A percentile compares a stretch with the other conserved stretches of the same genome.
Evolutionary conservation across 306 rosid genomes (phyloP).

Genomic region (Cajanus cajan): DNA sequence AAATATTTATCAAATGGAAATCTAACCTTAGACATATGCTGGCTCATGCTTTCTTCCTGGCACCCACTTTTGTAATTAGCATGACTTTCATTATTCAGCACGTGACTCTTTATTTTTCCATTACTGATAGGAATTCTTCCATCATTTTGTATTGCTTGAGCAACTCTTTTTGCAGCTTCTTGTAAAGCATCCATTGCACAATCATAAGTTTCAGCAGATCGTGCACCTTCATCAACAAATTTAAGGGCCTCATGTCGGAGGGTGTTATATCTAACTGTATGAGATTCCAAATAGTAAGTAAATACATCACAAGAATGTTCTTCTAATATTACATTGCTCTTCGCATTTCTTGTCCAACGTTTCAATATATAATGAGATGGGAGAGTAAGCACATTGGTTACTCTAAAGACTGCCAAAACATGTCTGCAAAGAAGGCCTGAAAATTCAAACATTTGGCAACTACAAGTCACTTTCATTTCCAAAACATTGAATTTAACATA

Average conservation of each 20-base stretch:
- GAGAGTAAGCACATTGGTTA: conserved; percentile 94
- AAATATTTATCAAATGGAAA: conserved; percentile 20
- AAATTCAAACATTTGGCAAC: conserved; percentile 99
- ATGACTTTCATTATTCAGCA: conserved; percentile 45
- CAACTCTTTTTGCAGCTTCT: conserved; percentile 71
- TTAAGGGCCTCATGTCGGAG: conserved; percentile 84
- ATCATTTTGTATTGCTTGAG: conserved; percentile 52
- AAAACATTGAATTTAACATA: conserved; percentile 80
- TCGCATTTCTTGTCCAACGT: conserved; percentile 98
- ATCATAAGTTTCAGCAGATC: conserved; percentile 64
- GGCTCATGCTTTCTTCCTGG: conserved; percentile 56
- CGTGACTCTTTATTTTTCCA: conserved; percentile 56
- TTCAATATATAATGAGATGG: conserved; percentile 92
- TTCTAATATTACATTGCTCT: conserved; percentile 85
- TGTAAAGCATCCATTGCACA: conserved; percentile 67
- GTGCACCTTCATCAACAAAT: conserved; percentile 87
- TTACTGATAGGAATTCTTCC: conserved; percentile 54
- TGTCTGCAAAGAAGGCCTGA: conserved; percentile 99
- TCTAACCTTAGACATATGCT: conserved; percentile 77
- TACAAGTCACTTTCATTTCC: conserved; percentile 87
- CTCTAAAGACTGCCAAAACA: conserved; percentile 93
- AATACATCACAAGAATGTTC: conserved; percentile 72
- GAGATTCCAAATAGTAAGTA: conserved; percentile 91
- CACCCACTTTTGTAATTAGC: conserved; percentile 40
- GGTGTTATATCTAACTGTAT: conserved; percentile 88